Percentiles rank a stretch among this genome's conserved stretches.
Conservation (phyloP, 2,329 filamentous ascomycete species). For the Verticillium nubilum region DNA sequence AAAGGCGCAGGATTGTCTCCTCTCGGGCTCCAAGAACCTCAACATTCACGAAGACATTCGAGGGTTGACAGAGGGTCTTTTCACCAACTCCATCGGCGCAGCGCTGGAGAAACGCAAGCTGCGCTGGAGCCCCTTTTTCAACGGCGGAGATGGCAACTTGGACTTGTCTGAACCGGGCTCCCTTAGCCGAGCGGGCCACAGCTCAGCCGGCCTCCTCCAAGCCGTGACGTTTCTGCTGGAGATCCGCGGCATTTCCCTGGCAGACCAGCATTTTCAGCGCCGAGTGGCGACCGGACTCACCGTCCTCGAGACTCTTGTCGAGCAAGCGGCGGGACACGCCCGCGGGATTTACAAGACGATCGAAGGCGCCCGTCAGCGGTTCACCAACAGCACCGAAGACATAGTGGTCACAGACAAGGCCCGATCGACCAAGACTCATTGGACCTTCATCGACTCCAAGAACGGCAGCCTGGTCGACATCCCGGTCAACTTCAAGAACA, state of each 20-base stretch:
- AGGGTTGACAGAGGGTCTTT: conserved; percentile 6
- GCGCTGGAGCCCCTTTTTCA: conserved; percentile 7
- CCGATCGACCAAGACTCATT: neutral
- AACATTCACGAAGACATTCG: conserved; percentile 7
- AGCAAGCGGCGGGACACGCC: conserved; percentile 3
- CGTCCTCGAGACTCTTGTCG: conserved; percentile 4
- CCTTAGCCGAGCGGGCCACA: conserved; percentile 5
- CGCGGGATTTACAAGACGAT: conserved; percentile 6
- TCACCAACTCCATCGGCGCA: conserved; percentile 1
- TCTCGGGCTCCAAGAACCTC: conserved; percentile 7
- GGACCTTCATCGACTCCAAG: conserved; percentile 5
- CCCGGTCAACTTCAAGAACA: conserved; percentile 9
- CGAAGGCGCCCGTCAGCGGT: conserved; percentile 5
- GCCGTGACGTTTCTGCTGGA: conserved; percentile 7
- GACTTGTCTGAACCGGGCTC: conserved; percentile 7
- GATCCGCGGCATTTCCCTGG: conserved; percentile 8
- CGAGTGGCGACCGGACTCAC: conserved; percentile 4
- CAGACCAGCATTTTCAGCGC: conserved; percentile 10
- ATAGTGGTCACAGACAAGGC: conserved; percentile 9
- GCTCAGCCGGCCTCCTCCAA: conserved; percentile 5
- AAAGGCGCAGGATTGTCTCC: conserved; percentile 6
- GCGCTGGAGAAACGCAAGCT: conserved; percentile 2
- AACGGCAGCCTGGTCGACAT: conserved; percentile 6
- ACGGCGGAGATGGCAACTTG: conserved; percentile 1
- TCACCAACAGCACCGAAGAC: conserved; percentile 7